Evolutionary conservation across 106 monocot genomes (phyloP).

Genomic region (Alisma plantagoaquatica): DNA sequence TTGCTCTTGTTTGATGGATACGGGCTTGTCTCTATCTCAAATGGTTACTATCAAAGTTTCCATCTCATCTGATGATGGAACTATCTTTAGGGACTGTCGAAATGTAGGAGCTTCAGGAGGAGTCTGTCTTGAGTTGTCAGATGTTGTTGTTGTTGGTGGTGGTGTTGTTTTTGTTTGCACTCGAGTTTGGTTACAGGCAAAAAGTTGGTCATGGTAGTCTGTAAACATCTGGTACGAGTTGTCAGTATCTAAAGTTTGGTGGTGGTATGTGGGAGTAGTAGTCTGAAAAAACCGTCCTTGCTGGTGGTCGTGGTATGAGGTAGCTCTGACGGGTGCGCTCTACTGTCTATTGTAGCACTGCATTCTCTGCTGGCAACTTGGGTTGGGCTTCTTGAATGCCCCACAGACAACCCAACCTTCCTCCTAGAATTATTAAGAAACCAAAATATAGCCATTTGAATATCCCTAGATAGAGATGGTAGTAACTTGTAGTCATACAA

Average conservation of each 20-base stretch:
- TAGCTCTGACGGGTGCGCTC: constrained; percentile 2
- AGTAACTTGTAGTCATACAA: too few relatives aligned
- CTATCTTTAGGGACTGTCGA: constrained; percentile 11
- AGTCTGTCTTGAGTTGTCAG: constrained; percentile 1
- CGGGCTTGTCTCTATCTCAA: too few relatives aligned
- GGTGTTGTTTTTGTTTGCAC: constrained; percentile 6
- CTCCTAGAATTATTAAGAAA: too few relatives aligned
- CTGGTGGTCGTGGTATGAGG: constrained; percentile 7
- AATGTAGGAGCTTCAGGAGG: constrained; percentile 20
- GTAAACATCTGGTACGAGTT: neutral
- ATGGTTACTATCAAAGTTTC: too few relatives aligned
- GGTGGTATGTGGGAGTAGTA: constrained; percentile 1
- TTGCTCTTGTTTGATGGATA: too few relatives aligned
- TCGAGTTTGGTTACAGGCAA: constrained; percentile 2
- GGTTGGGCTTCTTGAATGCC: constrained; percentile 33
- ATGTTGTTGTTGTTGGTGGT: neutral
- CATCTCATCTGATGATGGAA: too few relatives aligned
- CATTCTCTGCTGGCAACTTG: constrained; percentile 11
- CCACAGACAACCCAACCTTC: constrained; percentile 43
- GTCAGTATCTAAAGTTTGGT: neutral
- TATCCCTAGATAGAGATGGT: too few relatives aligned
- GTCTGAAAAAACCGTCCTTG: too few relatives aligned
- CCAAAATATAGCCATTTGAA: too few relatives aligned
- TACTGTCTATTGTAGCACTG: constrained; percentile 3
- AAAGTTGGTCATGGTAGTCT: constrained; percentile 1